Percentiles rank a stretch among this genome's conserved stretches.
phyloP scores from a whole-genome alignment of 192 early-diverging fungal species.

The Umbelopsis sp. region DNA sequence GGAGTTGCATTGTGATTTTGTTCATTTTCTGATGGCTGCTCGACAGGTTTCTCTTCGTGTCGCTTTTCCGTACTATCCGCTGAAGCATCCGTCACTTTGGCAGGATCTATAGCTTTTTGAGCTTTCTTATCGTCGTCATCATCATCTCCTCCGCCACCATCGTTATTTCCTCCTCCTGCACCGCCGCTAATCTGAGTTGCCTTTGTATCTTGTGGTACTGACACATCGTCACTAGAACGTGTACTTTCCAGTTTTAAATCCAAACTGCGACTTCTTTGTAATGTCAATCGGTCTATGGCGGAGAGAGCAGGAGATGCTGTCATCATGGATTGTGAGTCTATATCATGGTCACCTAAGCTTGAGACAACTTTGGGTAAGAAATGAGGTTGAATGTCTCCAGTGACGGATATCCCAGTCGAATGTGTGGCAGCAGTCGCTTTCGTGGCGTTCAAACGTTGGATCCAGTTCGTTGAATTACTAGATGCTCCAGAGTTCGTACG shows the following conservation, averaged over 20 bases:
- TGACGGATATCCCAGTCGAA: neutral
- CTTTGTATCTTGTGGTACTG: neutral
- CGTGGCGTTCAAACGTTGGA: neutral
- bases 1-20: neutral
- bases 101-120: neutral
- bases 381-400: conserved; percentile 2
- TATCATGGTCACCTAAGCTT: neutral
- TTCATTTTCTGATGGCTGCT: neutral
- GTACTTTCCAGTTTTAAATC: neutral
- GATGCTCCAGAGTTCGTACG: conserved; percentile 5
- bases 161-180: neutral
- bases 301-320: conserved; percentile 6
- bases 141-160: neutral
- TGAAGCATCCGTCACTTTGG: neutral
- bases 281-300: neutral
- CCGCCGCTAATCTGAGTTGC: neutral
- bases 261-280: conserved; percentile 3
- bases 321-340: neutral
- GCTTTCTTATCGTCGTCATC: neutral
- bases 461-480: neutral
- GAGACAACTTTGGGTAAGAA: neutral
- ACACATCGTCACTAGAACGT: neutral
- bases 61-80: neutral
- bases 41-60: neutral
- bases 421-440: conserved; percentile 4